Evolutionary conservation across 164 flowering plant genomes (phyloP).

Genomic region (Stephania japonica): DNA sequence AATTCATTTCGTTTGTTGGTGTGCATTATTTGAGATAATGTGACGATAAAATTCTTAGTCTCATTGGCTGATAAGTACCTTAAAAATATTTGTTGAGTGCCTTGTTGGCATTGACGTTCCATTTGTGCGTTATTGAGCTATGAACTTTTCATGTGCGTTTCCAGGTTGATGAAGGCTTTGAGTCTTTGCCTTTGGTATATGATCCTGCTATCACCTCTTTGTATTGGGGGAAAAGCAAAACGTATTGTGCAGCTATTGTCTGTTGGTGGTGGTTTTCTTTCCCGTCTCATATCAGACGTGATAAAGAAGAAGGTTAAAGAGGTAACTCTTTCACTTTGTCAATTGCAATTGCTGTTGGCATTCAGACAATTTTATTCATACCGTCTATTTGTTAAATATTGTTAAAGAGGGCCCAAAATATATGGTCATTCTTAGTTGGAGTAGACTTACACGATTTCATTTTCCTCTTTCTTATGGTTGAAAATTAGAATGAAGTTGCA

Average conservation of each 20-base stretch:
- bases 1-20: too few relatives aligned
- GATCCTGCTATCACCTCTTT: conserved; percentile 78
- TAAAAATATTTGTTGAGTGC: neutral
- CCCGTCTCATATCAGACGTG: conserved; percentile 66
- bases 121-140: neutral
- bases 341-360: too few relatives aligned
- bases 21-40: too few relatives aligned
- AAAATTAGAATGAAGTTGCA: conserved; percentile 83
- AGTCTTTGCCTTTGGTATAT: conserved; percentile 80
- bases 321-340: conserved; percentile 31
- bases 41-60: neutral
- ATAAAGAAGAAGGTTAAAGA: conserved; percentile 88
- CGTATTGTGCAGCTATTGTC: conserved; percentile 74
- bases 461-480: neutral
- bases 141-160: conserved; percentile 10
- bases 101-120: neutral
- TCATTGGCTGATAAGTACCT: neutral
- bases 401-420: too few relatives aligned
- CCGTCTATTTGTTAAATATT: too few relatives aligned
- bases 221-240: conserved; percentile 90
- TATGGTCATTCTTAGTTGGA: too few relatives aligned
- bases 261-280: conserved; percentile 97
- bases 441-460: too few relatives aligned
- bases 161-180: conserved; percentile 84
- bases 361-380: too few relatives aligned